Base-by-base conservation (phyloP, 768 basidiomycete genomes). In the Lyophyllum shimeji region DNA sequence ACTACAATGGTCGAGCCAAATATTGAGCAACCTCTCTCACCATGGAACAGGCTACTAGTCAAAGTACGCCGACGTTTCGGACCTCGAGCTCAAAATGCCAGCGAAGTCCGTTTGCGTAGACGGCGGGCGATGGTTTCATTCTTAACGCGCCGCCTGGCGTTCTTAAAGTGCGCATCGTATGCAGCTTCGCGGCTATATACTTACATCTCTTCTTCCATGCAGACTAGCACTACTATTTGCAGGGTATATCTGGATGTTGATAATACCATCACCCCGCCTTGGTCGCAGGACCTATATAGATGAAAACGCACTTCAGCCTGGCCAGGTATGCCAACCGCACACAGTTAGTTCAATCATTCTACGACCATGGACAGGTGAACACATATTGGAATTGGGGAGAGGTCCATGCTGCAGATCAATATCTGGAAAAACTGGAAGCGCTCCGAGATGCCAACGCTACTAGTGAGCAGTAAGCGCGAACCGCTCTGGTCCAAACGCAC, bases 231-330 rank as follows among this genome's bases (percentile, higher is more conserved):
- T 97, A 23, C 79, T 93, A 50, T 50, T 77, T 23, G 72, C 74
- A 4, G 94, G 94, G 12, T 85, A 92, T 68, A 47, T 82, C n/a
- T 98, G 95, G 93, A 81, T 97, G 71, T 60, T 87, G n/a, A 72
- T 82, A 5, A 76, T 97, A 50, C 95, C 95, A 3, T 77, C 80
- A 12, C 75, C 84, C 5, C 73, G 73, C 0, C 76, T 95, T 4
- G 86, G 84, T 17, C 79, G 84, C 59, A 69, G 74, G 8, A 90
- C 86, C 8, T 96, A 93, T 67, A 89, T 96, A 48, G 94, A 96
- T 68, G 97, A 99, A 74, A 97, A 98, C 69, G 96, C 97, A 1
- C 72, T 99, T 18, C 93, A 95, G 65, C 95, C 97, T 9, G 87
- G 83, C 5, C 94, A 96, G 76, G 95, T 95, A 63, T 47, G 63